These are phyloP conservation scores for Spironucleus salmonicida DNA, from an alignment of 208 protist genomes.

Conservation along the genomic window DNA sequence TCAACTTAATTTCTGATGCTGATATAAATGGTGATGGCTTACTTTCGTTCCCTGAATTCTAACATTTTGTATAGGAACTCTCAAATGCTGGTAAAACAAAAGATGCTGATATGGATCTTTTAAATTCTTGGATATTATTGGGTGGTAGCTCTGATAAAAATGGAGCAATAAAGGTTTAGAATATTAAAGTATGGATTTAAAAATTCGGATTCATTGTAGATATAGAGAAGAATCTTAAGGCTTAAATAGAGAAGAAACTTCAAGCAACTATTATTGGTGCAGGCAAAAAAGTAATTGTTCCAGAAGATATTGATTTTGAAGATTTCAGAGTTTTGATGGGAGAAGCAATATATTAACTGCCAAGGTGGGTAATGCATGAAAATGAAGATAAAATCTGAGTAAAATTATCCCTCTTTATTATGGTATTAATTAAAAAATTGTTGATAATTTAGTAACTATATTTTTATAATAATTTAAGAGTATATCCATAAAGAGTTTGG, in stretches of 20 bases:
- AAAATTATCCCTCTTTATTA: no score
- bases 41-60: neutral
- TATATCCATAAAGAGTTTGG: no score
- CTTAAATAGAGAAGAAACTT: constrained; percentile 4
- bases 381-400: no score
- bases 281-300: constrained; percentile 7
- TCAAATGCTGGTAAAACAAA: neutral
- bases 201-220: neutral
- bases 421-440: no score
- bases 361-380: no score
- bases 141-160: constrained; percentile 3
- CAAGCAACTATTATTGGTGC: neutral
- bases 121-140: neutral
- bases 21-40: constrained; percentile 5
- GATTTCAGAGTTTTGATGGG: constrained; percentile 12
- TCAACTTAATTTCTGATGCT: constrained; percentile 5
- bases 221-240: neutral
- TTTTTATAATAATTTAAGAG: no score
- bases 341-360: no score
- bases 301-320: constrained; percentile 6
- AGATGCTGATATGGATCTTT: neutral
- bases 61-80: neutral
- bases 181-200: neutral
- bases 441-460: no score
- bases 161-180: neutral